Conservation (phyloP, 331 rosid species). For the Quercus tomentella region DNA sequence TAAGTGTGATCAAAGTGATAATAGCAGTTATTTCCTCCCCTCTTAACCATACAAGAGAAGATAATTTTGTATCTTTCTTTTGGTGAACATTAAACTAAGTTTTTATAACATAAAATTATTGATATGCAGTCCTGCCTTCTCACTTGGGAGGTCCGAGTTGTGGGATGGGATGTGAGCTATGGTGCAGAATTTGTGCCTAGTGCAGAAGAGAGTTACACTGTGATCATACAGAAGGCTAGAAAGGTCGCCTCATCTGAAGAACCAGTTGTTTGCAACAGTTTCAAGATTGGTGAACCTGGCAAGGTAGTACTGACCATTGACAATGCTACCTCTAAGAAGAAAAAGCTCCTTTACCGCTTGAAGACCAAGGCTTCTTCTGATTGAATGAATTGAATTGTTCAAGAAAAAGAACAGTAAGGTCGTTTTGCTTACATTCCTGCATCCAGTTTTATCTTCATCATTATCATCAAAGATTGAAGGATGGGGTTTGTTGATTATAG, state of each 20-base stretch:
- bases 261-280: constrained; percentile 49
- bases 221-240: constrained; percentile 66
- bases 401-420: neutral
- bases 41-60: too few species aligned
- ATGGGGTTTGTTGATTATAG: neutral
- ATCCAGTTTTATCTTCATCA: constrained; percentile 1
- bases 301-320: constrained; percentile 63
- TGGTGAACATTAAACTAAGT: neutral
- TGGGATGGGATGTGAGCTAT: constrained; percentile 82
- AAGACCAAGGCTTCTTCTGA: constrained; percentile 45
- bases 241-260: constrained; percentile 51
- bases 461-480: constrained; percentile 9
- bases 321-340: constrained; percentile 59
- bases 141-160: constrained; percentile 71
- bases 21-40: too few species aligned
- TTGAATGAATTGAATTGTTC: constrained; percentile 2
- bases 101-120: neutral
- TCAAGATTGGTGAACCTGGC: constrained; percentile 60
- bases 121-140: constrained; percentile 35
- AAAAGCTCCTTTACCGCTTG: constrained; percentile 71
- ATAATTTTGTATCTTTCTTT: neutral
- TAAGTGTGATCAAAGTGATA: too few species aligned
- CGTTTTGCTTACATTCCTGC: constrained; percentile 3
- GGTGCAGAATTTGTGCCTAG: constrained; percentile 79
- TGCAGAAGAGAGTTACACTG: constrained; percentile 62